Evolutionary conservation across 1,284 basidiomycete genomes (phyloP).

Genomic region (Pseudomicrostroma phylloplanum): DNA sequence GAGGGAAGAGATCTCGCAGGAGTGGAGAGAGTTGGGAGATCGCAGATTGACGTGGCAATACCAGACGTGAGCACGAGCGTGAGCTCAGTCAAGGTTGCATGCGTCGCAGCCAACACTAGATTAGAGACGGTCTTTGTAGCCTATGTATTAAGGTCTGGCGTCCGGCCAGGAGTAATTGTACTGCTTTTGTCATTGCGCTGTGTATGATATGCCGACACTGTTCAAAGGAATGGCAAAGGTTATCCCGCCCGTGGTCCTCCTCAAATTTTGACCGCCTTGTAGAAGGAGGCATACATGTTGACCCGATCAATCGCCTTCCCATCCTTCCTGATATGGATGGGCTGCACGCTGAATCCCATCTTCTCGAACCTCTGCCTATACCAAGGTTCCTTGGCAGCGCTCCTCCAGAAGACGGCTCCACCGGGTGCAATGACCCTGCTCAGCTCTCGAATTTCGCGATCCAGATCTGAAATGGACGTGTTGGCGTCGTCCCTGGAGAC

Average conservation of each 20-base stretch:
- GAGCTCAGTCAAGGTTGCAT: no score
- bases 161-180: no score
- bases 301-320: slow-evolving; percentile 59
- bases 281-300: slow-evolving; percentile 59
- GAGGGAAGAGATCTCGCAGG: background rate
- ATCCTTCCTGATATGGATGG: slow-evolving; percentile 47
- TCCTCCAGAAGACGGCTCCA: slow-evolving; percentile 66
- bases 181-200: no score
- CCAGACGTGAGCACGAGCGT: background rate
- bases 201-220: no score
- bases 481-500: slow-evolving; percentile 51
- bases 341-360: slow-evolving; percentile 47
- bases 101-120: no score
- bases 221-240: no score
- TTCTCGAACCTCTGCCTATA: slow-evolving; percentile 62
- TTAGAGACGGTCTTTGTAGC: no score
- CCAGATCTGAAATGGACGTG: slow-evolving; percentile 55
- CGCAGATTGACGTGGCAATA: background rate
- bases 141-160: no score
- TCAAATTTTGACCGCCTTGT: slow-evolving; percentile 35
- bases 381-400: slow-evolving; percentile 68
- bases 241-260: background rate
- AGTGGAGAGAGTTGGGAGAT: slow-evolving; percentile 5
- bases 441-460: slow-evolving; percentile 63
- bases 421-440: slow-evolving; percentile 61